A percentile compares a stretch with the other conserved stretches of the same genome.
Evolutionary conservation across 768 basidiomycete species (phyloP).

Genomic region (Mycena indigotica): DNA sequence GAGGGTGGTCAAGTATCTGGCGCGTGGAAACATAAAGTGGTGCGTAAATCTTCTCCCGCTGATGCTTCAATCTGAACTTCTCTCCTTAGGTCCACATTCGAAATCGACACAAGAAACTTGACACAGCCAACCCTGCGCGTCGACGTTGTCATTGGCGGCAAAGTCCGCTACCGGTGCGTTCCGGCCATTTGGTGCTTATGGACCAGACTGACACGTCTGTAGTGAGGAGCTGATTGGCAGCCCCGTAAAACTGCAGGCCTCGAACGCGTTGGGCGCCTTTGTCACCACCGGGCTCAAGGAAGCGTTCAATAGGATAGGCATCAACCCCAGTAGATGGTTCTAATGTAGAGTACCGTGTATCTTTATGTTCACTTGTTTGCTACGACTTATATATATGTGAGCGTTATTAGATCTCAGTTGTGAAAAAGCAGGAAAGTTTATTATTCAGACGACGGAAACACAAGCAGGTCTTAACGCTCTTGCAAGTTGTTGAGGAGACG

Average conservation of each 20-base stretch:
- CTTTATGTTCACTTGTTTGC: too few species aligned
- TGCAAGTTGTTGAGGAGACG: constrained; percentile 70
- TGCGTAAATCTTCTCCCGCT: constrained; percentile 21
- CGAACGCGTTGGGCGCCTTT: constrained; percentile 48
- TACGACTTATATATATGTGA: too few species aligned
- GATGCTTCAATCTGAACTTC: not conserved
- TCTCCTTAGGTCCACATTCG: constrained; percentile 68
- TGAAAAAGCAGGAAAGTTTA: too few species aligned
- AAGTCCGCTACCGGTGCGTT: constrained; percentile 52
- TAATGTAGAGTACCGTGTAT: too few species aligned
- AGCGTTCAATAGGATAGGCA: constrained; percentile 57
- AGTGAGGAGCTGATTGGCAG: constrained; percentile 53
- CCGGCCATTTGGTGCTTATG: not conserved
- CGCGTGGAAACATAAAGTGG: constrained; percentile 71
- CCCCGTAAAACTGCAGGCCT: constrained; percentile 45
- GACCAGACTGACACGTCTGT: not conserved
- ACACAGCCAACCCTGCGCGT: constrained; percentile 54
- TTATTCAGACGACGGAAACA: too few species aligned
- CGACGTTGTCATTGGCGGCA: constrained; percentile 64
- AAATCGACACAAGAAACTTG: constrained; percentile 63
- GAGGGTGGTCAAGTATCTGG: constrained; percentile 58
- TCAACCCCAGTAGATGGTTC: constrained; percentile 61
- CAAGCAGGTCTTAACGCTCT: constrained; percentile 47
- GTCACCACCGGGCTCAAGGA: constrained; percentile 53
- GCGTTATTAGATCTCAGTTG: too few species aligned